phyloP scores from a whole-genome alignment of 768 basidiomycete species.

The Pulveroboletus frians region DNA sequence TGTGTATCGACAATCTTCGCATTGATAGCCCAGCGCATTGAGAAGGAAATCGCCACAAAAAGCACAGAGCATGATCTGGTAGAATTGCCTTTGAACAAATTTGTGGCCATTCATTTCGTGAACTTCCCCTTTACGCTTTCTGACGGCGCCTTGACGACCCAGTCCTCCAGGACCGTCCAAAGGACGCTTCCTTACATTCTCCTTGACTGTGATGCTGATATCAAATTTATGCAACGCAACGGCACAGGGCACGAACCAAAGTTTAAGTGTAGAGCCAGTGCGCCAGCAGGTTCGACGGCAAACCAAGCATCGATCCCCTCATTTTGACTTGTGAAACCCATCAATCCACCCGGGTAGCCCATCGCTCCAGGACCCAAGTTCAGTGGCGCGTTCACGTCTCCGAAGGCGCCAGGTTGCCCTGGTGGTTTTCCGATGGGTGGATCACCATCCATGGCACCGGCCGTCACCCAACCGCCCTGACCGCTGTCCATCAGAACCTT shows the following conservation, averaged over 20 bases:
- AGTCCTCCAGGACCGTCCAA: constrained; percentile 86
- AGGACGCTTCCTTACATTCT: constrained; percentile 95
- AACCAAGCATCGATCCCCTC: constrained; percentile 98
- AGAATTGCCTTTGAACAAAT: constrained; percentile 95
- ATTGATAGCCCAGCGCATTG: constrained; percentile 97
- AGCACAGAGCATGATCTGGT: constrained; percentile 96
- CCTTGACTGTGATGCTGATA: constrained; percentile 66
- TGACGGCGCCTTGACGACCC: constrained; percentile 95
- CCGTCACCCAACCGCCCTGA: constrained; percentile 95
- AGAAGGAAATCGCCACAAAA: constrained; percentile 97
- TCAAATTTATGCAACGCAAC: background rate
- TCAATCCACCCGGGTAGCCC: constrained; percentile 28
- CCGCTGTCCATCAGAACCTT: constrained; percentile 83
- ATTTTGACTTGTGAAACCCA: constrained; percentile 19
- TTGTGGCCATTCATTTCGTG: constrained; percentile 99
- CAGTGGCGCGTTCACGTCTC: constrained; percentile 41
- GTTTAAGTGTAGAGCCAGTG: constrained; percentile 80
- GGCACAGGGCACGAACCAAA: constrained; percentile 61
- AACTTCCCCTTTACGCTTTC: constrained; percentile 96
- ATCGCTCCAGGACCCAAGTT: constrained; percentile 30
- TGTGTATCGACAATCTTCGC: constrained; percentile 97
- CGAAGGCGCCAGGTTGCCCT: constrained; percentile 45
- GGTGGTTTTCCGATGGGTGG: constrained; percentile 42
- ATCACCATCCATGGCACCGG: constrained; percentile 78
- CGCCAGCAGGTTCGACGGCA: constrained; percentile 95